Conservation (phyloP, 108 stramenopile genomes). For the Cyclotella choctawhatcheeana region DNA sequence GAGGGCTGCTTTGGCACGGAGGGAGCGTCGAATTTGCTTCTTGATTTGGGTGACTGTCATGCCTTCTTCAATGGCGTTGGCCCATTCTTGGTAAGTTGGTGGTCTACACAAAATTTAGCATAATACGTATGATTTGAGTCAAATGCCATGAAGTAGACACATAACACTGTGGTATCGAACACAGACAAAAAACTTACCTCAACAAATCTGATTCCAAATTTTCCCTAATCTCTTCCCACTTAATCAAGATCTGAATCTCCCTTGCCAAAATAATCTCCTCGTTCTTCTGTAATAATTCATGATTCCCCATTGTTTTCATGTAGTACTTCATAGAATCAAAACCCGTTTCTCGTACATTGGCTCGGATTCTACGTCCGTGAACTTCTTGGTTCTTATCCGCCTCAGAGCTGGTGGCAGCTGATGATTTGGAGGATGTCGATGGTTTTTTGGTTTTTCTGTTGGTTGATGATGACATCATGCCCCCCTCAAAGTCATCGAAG, state of each 20-base stretch:
- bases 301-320: constrained; percentile 90
- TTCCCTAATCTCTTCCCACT: constrained; percentile 78
- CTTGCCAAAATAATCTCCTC: constrained; percentile 88
- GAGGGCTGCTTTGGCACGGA: constrained; percentile 85
- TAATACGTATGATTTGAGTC: neutral
- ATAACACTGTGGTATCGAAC: neutral
- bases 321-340: constrained; percentile 83
- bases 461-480: neutral
- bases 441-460: neutral
- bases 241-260: constrained; percentile 86
- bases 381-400: constrained; percentile 10
- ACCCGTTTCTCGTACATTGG: constrained; percentile 77
- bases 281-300: constrained; percentile 84
- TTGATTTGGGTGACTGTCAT: constrained; percentile 87
- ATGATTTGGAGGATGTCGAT: neutral
- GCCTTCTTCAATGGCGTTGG: constrained; percentile 58
- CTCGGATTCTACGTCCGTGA: constrained; percentile 56
- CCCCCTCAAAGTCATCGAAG: constrained; percentile 8
- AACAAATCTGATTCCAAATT: constrained; percentile 69
- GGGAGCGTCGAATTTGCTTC: constrained; percentile 87
- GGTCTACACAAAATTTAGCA: constrained; percentile 41
- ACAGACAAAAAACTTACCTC: constrained; percentile 47
- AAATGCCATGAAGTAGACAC: neutral
- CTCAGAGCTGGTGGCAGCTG: neutral
- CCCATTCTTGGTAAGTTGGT: constrained; percentile 91